A percentile compares a stretch with the other conserved stretches of the same genome.
Evolutionary conservation across 208 protist species (phyloP).

Genomic region (Willaertia magna): DNA sequence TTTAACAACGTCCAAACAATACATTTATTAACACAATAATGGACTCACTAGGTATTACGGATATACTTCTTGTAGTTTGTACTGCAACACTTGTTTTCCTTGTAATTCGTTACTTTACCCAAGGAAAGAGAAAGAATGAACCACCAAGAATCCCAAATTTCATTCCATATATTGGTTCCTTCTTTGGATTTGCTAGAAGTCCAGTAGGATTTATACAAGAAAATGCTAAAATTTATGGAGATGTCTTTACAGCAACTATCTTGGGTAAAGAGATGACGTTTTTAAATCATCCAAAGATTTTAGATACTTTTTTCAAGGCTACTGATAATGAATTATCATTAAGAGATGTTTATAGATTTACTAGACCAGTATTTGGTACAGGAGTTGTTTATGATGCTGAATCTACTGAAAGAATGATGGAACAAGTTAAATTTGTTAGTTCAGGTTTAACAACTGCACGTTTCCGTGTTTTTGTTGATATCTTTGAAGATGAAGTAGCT

Average conservation of each 20-base stretch:
- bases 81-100: background rate
- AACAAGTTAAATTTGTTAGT: conserved; percentile 14
- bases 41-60: background rate
- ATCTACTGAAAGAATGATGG: conserved; percentile 4
- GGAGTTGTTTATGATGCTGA: conserved; percentile 17
- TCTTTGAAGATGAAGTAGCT: conserved; percentile 3
- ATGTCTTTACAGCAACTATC: background rate
- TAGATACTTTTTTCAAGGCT: conserved; percentile 7
- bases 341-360: conserved; percentile 13
- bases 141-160: background rate
- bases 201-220: conserved; percentile 3
- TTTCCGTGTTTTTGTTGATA: background rate
- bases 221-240: background rate
- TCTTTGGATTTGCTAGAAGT: background rate
- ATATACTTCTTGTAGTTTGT: background rate
- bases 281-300: background rate
- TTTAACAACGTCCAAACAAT: no score
- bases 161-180: background rate
- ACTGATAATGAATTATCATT: background rate
- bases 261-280: conserved; percentile 10
- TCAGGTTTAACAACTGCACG: background rate
- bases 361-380: conserved; percentile 6
- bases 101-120: background rate
- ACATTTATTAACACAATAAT: no score
- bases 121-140: background rate